phyloP scores from a whole-genome alignment of 306 rosid genomes.

The Cyclanthera cordifolia region DNA sequence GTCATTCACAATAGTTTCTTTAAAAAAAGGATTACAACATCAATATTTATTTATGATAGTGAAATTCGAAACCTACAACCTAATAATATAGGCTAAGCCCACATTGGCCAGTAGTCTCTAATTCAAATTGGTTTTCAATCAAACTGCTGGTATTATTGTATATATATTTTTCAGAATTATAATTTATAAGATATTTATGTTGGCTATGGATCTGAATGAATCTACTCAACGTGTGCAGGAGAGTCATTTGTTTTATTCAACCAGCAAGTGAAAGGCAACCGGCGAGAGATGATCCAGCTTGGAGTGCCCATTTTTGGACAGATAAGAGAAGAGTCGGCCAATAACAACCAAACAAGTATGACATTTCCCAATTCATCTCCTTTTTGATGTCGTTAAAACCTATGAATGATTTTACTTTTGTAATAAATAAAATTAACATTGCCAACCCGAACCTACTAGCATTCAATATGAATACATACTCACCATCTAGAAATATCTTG shows the following conservation, averaged over 20 bases:
- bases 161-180: background rate
- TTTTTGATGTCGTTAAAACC: background rate
- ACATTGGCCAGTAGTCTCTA: background rate
- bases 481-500: too few species aligned
- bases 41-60: too few species aligned
- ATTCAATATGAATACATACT: too few species aligned
- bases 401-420: background rate
- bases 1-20: background rate
- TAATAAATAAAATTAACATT: background rate
- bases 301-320: constrained; percentile 93
- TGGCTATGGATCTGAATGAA: constrained; percentile 13
- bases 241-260: constrained; percentile 85
- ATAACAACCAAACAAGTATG: constrained; percentile 33
- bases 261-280: constrained; percentile 78
- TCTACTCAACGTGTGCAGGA: constrained; percentile 31
- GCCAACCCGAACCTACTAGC: background rate
- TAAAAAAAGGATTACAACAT: too few species aligned
- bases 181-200: background rate
- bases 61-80: too few species aligned
- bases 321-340: constrained; percentile 52
- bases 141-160: background rate
- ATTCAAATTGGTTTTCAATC: background rate
- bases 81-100: too few species aligned
- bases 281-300: constrained; percentile 83
- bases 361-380: background rate